Evolutionary conservation across 345 rosid genomes (phyloP), one percentile per base, ranked within the genome.

Genomic region (Psidium guajava): DNA sequence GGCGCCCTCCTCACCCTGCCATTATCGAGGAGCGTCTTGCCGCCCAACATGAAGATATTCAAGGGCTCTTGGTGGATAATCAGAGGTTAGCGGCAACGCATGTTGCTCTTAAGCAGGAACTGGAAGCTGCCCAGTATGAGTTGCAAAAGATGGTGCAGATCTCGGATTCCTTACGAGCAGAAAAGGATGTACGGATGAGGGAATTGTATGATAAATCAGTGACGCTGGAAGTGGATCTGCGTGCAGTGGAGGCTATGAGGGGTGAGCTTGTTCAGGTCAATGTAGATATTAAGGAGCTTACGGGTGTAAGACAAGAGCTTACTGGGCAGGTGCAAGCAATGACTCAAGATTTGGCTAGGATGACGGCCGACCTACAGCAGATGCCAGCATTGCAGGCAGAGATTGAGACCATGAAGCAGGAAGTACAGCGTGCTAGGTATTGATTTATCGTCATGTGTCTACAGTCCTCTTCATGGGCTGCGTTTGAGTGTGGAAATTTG

Each of bases 371-470:
- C 85, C 89, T 95, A 90, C 96, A 93, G 56, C 96, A 92, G 87
- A 92, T 88, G 32, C 98, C 99, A 6, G 91, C 91, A 7, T 24
- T 97, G 87, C 94, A 91, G 88, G 91, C 93, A 14, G 98, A 97
- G 73, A 95, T 96, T 84, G 98, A 95, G 83, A 94, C 86, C 86
- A 91, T 93, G 87, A 97, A 92, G 88, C 98, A 93, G 92, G 98
- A 97, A 92, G 88, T 97, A 86, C 98, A 95, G 86, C 98, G 94
- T 27, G 98, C 98, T 22, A 91, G 98, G 98, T 97, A 86, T 84
- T 21, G 61, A 85, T 88, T 51, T 56, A 27, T 32, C 54, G 14
- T 25, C 77, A 44, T 18, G 40, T 15, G 2, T 57, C 54, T 59
- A 28, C 44, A 82, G 51, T 36, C 44, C 58, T 82, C 54, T 53